Evolutionary conservation across 1,139 yeast species (phyloP).

Genomic region (Yamadazyma songkhlaensis): DNA sequence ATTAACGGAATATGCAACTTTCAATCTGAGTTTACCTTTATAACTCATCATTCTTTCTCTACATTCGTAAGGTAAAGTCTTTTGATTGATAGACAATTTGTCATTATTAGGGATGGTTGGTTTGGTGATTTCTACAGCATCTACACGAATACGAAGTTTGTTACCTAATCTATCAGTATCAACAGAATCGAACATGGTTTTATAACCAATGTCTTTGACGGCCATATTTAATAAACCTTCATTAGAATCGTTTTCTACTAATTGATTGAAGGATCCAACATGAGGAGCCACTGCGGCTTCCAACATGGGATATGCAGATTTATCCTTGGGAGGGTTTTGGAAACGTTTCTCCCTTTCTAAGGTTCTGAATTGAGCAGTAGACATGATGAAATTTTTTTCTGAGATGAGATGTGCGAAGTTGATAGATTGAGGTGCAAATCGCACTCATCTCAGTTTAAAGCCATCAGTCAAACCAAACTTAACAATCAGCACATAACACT

Average conservation of each 20-base stretch:
- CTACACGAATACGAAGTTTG: slow-evolving; percentile 76
- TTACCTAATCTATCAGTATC: slow-evolving; percentile 67
- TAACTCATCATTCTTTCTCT: slow-evolving; percentile 86
- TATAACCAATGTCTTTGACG: slow-evolving; percentile 83
- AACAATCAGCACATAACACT: no score
- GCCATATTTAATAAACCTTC: slow-evolving; percentile 86
- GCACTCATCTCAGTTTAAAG: no score
- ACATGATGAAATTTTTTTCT: slow-evolving; percentile 3
- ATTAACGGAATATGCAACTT: slow-evolving; percentile 81
- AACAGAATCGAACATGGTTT: slow-evolving; percentile 73
- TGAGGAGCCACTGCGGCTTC: slow-evolving; percentile 93
- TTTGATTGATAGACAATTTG: slow-evolving; percentile 75
- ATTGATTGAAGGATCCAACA: slow-evolving; percentile 92
- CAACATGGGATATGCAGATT: slow-evolving; percentile 76
- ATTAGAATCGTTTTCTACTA: slow-evolving; percentile 72
- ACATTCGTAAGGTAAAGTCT: slow-evolving; percentile 83
- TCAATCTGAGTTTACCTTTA: slow-evolving; percentile 70
- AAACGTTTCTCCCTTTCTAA: slow-evolving; percentile 85
- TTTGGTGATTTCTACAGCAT: slow-evolving; percentile 80
- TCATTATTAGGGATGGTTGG: slow-evolving; percentile 76
- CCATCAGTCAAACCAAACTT: no score
- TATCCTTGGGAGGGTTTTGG: slow-evolving; percentile 84
- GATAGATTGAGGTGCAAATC: no score
- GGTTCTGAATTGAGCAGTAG: slow-evolving; percentile 65
- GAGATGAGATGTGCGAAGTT: slow-evolving; percentile 2